Conservation (phyloP, 2,329 filamentous ascomycete species). For the Parafenestella ontariensis region DNA sequence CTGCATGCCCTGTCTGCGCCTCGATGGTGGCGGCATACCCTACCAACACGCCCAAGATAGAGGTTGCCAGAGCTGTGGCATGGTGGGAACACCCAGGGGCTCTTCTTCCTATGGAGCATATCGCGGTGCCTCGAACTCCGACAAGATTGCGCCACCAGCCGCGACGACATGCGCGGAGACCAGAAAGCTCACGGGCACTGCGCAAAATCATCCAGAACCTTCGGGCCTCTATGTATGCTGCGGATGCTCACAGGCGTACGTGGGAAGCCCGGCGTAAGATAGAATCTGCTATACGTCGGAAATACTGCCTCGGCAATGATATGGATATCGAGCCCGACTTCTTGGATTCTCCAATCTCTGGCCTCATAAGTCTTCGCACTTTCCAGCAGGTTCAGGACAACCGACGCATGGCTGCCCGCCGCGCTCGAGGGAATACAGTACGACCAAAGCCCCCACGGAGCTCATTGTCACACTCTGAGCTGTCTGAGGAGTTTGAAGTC, state of each 20-base stretch:
- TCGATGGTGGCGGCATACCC: slow-evolving; percentile 12
- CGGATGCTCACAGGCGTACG: slow-evolving; percentile 6
- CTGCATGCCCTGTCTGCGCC: slow-evolving; percentile 19
- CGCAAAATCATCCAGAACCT: slow-evolving; percentile 15
- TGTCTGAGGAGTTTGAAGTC: slow-evolving; percentile 22
- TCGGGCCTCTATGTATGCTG: slow-evolving; percentile 9
- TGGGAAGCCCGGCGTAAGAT: slow-evolving; percentile 22
- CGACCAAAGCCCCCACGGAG: slow-evolving; percentile 26
- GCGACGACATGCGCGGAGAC: background rate
- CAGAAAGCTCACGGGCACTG: slow-evolving; percentile 13
- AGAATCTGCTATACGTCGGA: slow-evolving; percentile 30
- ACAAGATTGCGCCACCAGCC: slow-evolving; percentile 1
- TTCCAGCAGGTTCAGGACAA: slow-evolving; percentile 6
- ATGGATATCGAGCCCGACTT: slow-evolving; percentile 21
- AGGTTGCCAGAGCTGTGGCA: slow-evolving; percentile 11
- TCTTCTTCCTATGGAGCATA: slow-evolving; percentile 14
- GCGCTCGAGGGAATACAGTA: slow-evolving; percentile 16
- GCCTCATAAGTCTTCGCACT: slow-evolving; percentile 7
- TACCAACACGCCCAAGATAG: slow-evolving; percentile 7
- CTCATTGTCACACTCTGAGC: slow-evolving; percentile 26
- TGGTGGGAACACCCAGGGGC: slow-evolving; percentile 35
- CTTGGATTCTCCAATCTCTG: slow-evolving; percentile 26
- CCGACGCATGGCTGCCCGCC: slow-evolving; percentile 15
- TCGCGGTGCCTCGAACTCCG: slow-evolving; percentile 4
- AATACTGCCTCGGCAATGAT: slow-evolving; percentile 22